These are phyloP conservation scores for Trichosporon sp. DNA, from an alignment of 1,284 basidiomycete species.

Conservation along the genomic window DNA sequence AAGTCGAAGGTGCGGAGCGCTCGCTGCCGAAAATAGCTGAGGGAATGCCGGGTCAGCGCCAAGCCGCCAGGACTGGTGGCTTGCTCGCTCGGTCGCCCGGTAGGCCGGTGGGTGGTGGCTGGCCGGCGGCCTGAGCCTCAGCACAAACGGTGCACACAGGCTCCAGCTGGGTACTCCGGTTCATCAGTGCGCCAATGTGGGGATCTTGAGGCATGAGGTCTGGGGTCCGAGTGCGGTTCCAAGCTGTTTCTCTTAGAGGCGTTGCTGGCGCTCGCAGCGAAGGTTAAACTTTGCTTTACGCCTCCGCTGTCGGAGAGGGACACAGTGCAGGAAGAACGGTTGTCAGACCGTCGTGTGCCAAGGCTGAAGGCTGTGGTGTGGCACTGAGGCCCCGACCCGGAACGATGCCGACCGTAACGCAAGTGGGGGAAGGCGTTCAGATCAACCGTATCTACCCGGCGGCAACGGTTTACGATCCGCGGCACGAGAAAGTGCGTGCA, in stretches of 20 bases:
- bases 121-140: neutral
- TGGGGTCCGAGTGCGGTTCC: neutral
- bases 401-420: neutral
- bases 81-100: neutral
- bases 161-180: neutral
- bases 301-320: constrained; percentile 6
- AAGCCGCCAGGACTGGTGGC: neutral
- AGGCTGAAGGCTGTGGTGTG: neutral
- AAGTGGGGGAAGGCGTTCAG: constrained; percentile 8
- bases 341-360: neutral
- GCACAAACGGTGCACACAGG: neutral
- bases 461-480: neutral
- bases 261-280: neutral
- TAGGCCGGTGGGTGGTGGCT: neutral
- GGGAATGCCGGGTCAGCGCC: neutral
- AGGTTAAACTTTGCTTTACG: neutral
- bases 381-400: constrained; percentile 2
- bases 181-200: neutral
- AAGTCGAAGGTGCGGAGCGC: neutral
- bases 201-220: neutral
- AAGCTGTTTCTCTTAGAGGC: neutral
- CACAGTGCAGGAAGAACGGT: neutral
- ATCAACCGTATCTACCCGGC: neutral
- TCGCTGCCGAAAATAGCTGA: neutral
- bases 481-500: neutral